phyloP scores from a whole-genome alignment of 1,284 basidiomycete species.

The Trametes versicolor region DNA sequence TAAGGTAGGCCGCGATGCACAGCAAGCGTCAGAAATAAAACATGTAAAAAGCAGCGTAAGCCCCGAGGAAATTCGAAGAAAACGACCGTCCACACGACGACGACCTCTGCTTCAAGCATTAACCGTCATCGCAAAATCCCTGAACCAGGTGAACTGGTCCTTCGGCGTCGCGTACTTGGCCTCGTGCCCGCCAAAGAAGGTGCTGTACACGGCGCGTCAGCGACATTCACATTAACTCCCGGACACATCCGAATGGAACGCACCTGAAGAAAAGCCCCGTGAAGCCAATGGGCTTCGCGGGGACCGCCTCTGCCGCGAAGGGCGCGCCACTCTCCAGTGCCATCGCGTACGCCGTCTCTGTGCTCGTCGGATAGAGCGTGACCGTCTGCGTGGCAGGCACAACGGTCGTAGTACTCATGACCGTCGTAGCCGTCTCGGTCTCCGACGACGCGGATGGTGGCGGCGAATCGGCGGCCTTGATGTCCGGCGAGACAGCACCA shows the following conservation, averaged over 20 bases:
- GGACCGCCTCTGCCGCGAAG: slow-evolving; percentile 7
- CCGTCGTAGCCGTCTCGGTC: slow-evolving; percentile 6
- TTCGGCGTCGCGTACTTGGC: slow-evolving; percentile 69
- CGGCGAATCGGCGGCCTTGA: slow-evolving; percentile 14
- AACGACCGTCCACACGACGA: neutral
- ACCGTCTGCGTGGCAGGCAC: slow-evolving; percentile 33
- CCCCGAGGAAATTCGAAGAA: neutral
- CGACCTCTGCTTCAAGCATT: slow-evolving; percentile 35
- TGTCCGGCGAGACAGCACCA: neutral
- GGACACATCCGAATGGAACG: slow-evolving; percentile 11
- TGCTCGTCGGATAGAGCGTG: slow-evolving; percentile 33
- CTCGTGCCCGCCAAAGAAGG: slow-evolving; percentile 84
- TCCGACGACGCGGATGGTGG: neutral
- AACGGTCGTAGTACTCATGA: slow-evolving; percentile 23
- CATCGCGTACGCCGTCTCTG: slow-evolving; percentile 34
- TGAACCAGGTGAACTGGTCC: slow-evolving; percentile 81
- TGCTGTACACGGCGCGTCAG: slow-evolving; percentile 51
- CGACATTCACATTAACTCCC: neutral
- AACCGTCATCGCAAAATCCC: slow-evolving; percentile 62
- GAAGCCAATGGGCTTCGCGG: slow-evolving; percentile 56
- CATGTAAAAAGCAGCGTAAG: neutral
- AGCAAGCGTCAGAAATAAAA: slow-evolving; percentile 3
- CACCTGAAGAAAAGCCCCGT: slow-evolving; percentile 81
- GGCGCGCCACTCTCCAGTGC: slow-evolving; percentile 21
- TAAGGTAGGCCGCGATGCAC: neutral